phyloP scores from a whole-genome alignment of 2,329 filamentous ascomycete species.

The Zymoseptoria passerinii region DNA sequence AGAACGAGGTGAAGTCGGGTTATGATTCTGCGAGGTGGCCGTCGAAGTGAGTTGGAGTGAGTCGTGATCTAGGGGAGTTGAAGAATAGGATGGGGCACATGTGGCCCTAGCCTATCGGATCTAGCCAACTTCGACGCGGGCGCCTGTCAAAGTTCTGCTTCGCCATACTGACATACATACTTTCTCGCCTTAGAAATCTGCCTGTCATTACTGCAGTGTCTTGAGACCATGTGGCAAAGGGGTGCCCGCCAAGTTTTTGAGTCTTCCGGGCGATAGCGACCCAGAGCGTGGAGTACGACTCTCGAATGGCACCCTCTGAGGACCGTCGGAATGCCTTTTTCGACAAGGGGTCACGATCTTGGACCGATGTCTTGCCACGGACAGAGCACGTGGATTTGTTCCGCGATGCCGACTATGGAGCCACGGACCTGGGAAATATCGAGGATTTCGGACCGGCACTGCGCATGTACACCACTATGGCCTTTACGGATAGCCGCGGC shows the following conservation, averaged over 20 bases:
- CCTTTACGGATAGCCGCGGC: conserved; percentile 15
- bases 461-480: conserved; percentile 15
- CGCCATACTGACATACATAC: not conserved
- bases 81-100: too few species aligned
- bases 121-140: too few species aligned
- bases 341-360: not conserved
- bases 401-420: not conserved
- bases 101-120: too few species aligned
- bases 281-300: not conserved
- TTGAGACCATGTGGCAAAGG: not conserved
- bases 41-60: too few species aligned
- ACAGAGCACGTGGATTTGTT: not conserved
- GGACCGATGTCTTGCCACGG: not conserved
- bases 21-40: too few species aligned
- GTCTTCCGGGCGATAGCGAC: not conserved
- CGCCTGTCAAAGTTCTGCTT: not conserved
- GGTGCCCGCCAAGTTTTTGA: not conserved
- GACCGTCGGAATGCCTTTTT: not conserved
- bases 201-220: not conserved
- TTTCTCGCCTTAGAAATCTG: not conserved
- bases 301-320: not conserved
- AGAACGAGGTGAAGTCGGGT: too few species aligned
- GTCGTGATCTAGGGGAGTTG: too few species aligned
- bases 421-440: conserved; percentile 9
- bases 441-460: conserved; percentile 12